These are phyloP conservation scores for Pichia ethanolica DNA, from an alignment of 805 yeast species.

Conservation along the genomic window DNA sequence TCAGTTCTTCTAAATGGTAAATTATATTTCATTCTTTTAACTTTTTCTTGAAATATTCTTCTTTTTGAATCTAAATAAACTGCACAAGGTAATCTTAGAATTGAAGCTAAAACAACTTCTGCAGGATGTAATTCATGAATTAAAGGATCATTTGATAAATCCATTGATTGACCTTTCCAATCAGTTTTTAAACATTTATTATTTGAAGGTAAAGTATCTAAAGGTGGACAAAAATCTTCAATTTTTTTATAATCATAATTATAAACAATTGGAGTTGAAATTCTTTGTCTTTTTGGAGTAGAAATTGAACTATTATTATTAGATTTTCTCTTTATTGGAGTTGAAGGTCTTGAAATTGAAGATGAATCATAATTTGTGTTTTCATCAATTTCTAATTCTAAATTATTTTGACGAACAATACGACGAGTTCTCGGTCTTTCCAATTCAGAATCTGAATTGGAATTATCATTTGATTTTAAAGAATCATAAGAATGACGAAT, in stretches of 20 bases:
- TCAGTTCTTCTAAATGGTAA: slow-evolving; percentile 92
- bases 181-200: slow-evolving; percentile 75
- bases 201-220: slow-evolving; percentile 54
- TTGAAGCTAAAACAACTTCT: slow-evolving; percentile 77
- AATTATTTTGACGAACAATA: slow-evolving; percentile 28
- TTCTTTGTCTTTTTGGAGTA: slow-evolving; percentile 13
- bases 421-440: slow-evolving; percentile 59
- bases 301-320: slow-evolving; percentile 3
- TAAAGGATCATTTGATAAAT: slow-evolving; percentile 70
- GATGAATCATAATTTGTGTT: slow-evolving; percentile 11
- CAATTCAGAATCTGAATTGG: slow-evolving; percentile 25
- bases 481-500: slow-evolving; percentile 5
- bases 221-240: slow-evolving; percentile 78
- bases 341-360: slow-evolving; percentile 24
- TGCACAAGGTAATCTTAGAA: slow-evolving; percentile 80
- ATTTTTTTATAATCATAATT: slow-evolving; percentile 59
- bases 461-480: slow-evolving; percentile 13
- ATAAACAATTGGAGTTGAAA: slow-evolving; percentile 39
- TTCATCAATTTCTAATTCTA: slow-evolving; percentile 24
- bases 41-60: slow-evolving; percentile 84
- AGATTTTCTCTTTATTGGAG: slow-evolving; percentile 18
- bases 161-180: slow-evolving; percentile 99
- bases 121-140: slow-evolving; percentile 78
- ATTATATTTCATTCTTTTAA: slow-evolving; percentile 58
- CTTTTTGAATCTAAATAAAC: slow-evolving; percentile 75